A percentile compares a stretch with the other conserved stretches of the same genome.
Conservation (phyloP, 2,329 filamentous ascomycete species). For the Fusarium verticillioides region DNA sequence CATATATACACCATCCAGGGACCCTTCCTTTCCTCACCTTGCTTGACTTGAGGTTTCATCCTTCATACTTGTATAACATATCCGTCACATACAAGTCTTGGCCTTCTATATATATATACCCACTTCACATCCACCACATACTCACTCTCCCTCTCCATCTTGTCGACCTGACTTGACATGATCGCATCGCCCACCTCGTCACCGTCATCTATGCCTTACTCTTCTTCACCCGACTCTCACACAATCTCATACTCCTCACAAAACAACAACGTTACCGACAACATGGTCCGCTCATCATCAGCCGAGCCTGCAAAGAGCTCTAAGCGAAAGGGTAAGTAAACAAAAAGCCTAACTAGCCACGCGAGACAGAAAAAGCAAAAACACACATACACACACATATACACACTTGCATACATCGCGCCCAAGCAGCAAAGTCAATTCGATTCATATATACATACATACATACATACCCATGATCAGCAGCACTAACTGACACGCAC, state of each 20-base stretch:
- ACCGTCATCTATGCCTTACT: conserved; percentile 24
- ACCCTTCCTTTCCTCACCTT: conserved; percentile 4
- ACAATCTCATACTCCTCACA: conserved; percentile 5
- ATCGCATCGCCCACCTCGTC: conserved; percentile 20
- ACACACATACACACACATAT: neutral
- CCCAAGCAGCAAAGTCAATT: neutral
- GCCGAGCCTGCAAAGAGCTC: conserved; percentile 56
- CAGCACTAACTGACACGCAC: conserved; percentile 20
- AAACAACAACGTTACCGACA: conserved; percentile 27
- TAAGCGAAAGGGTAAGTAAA: conserved; percentile 59
- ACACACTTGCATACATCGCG: neutral
- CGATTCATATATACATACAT: neutral
- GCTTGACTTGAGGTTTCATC: neutral
- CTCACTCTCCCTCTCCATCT: neutral
- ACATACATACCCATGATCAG: neutral
- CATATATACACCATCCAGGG: conserved; percentile 37
- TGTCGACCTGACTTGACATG: conserved; percentile 35
- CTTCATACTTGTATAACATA: conserved; percentile 22
- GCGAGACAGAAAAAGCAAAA: neutral
- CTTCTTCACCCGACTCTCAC: conserved; percentile 18
- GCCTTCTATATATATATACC: conserved; percentile 23
- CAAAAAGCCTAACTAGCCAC: neutral
- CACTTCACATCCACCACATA: conserved; percentile 15
- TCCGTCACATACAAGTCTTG: conserved; percentile 22
- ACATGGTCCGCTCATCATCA: conserved; percentile 56